Conservation (phyloP, 257 asterid species). For the Solanum sejunctum region DNA sequence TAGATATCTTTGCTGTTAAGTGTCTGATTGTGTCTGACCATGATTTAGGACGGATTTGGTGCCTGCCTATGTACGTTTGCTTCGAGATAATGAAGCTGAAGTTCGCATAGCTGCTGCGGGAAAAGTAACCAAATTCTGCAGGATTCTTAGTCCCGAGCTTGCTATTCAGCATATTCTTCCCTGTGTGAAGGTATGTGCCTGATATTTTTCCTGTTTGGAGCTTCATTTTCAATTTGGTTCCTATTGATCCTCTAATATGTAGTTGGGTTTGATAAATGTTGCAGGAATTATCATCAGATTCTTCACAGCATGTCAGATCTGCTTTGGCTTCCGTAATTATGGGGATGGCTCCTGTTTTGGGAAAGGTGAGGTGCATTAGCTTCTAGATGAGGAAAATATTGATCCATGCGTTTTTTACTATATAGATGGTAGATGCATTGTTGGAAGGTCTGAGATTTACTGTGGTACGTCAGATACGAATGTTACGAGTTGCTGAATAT, state of each 20-base stretch:
- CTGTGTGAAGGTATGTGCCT: constrained; percentile 60
- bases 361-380: constrained; percentile 40
- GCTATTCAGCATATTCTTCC: constrained; percentile 90
- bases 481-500: background rate
- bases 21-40: constrained; percentile 3
- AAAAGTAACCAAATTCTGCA: constrained; percentile 73
- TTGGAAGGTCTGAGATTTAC: background rate
- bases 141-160: constrained; percentile 72
- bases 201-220: background rate
- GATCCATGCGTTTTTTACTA: background rate
- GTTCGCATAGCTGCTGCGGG: constrained; percentile 92
- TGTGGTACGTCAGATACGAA: background rate
- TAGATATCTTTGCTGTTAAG: background rate
- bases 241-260: background rate
- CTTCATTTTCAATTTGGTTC: background rate
- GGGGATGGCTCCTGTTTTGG: constrained; percentile 96
- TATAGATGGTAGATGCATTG: background rate
- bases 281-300: constrained; percentile 87
- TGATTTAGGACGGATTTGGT: constrained; percentile 67
- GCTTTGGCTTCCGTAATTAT: constrained; percentile 90
- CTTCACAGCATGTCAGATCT: constrained; percentile 90
- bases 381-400: background rate
- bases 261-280: constrained; percentile 2
- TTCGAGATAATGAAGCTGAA: constrained; percentile 88
- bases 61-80: constrained; percentile 89